Conservation (phyloP, 305 asterid species). For the Salvia sclarea region DNA sequence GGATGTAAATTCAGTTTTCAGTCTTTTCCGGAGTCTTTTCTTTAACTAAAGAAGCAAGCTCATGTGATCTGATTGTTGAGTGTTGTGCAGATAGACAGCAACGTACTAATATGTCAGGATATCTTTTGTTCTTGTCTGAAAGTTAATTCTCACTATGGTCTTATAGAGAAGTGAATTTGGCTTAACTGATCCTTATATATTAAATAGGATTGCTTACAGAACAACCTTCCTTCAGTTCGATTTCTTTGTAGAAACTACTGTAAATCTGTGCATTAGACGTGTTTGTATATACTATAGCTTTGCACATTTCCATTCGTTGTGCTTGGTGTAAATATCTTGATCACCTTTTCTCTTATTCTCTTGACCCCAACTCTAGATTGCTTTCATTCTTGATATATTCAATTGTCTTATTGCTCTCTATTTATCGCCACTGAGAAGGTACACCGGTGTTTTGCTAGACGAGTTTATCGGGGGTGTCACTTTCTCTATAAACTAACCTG, state of each 20-base stretch:
- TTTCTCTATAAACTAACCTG: constrained; percentile 29
- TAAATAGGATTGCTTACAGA: neutral
- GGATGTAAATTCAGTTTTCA: constrained; percentile 9
- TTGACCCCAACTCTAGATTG: neutral
- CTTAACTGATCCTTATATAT: neutral
- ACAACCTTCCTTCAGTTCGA: neutral
- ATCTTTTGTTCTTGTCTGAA: neutral
- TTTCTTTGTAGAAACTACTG: neutral
- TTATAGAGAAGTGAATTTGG: neutral
- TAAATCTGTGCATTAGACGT: neutral
- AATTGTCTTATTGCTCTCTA: neutral
- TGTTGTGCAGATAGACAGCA: neutral
- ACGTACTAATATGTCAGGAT: neutral
- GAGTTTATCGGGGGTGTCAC: neutral
- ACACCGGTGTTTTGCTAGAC: neutral
- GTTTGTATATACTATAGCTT: neutral
- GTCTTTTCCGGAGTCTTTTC: constrained; percentile 8
- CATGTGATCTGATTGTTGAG: neutral
- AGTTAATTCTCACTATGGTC: neutral
- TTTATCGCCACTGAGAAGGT: constrained; percentile 7
- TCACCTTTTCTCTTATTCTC: neutral
- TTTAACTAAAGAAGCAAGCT: neutral
- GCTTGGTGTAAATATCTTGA: too few relatives aligned
- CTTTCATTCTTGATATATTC: neutral
- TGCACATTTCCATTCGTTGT: too few relatives aligned